These are phyloP conservation scores for Aspergillus sclerotialis DNA, from an alignment of 2,329 filamentous ascomycete genomes.

Conservation along the genomic window DNA sequence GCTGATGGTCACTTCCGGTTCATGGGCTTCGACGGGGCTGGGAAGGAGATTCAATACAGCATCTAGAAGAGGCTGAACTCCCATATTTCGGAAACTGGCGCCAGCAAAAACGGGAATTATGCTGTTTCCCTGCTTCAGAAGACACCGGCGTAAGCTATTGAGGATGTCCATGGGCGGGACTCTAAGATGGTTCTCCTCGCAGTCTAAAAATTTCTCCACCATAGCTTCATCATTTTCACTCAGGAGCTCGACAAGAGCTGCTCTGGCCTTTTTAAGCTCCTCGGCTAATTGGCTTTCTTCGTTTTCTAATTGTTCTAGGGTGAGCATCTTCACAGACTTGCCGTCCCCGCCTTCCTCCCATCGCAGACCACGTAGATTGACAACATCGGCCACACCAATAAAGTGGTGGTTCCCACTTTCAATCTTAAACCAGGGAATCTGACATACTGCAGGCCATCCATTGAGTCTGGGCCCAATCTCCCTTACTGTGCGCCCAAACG, in stretches of 20 bases:
- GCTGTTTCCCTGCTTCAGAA: constrained; percentile 59
- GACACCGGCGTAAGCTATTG: constrained; percentile 64
- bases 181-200: constrained; percentile 63
- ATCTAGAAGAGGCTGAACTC: constrained; percentile 85
- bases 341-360: constrained; percentile 65
- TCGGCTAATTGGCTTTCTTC: constrained; percentile 46
- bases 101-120: constrained; percentile 84
- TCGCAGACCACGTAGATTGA: constrained; percentile 66
- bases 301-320: constrained; percentile 46
- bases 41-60: constrained; percentile 83
- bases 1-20: constrained; percentile 68
- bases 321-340: constrained; percentile 52
- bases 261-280: constrained; percentile 69
- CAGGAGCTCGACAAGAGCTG: constrained; percentile 71
- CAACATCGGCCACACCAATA: constrained; percentile 75
- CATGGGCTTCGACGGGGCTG: constrained; percentile 70
- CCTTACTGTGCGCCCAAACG: constrained; percentile 75
- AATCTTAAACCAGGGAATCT: constrained; percentile 97
- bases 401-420: constrained; percentile 65
- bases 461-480: constrained; percentile 75
- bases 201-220: constrained; percentile 75
- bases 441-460: constrained; percentile 84
- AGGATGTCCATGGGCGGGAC: constrained; percentile 63
- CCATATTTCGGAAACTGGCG: constrained; percentile 88
- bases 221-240: constrained; percentile 84